Evolutionary conservation across 192 early-diverging fungal species (phyloP), one percentile per base, ranked within the genome.

Genomic region (Geosiphon pyriformis): DNA sequence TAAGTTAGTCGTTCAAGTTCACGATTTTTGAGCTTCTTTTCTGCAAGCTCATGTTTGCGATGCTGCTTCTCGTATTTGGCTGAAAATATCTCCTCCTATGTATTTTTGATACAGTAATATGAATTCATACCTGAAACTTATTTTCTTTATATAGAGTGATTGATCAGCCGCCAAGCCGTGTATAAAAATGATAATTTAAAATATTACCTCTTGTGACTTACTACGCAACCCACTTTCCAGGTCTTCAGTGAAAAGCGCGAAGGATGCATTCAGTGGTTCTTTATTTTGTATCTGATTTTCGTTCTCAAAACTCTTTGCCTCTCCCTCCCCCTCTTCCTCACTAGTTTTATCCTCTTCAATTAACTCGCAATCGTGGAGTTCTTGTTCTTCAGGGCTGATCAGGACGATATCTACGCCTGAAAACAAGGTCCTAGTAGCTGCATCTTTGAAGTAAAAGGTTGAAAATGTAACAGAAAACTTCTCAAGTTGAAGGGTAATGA

Each of bases 1-100:
- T 84, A 79, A 12, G 68, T 67, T 31, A 84, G 54, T 25, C 75
- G 75, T 68, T 84, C 83, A 50, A 75, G 74, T 63, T 84, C 83
- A 34, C 83, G 58, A 52, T 84, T 84, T 59, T 82, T 84, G 32
- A 80, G 48, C 52, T 76, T 82, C 58, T 82, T 82, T 62, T 84
- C 83, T 25, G 76, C 75, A 59, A 78, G 70, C 57, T 84, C 80
- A 46, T 79, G 74, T 46, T 82, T 82, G 12, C 75, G 66, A 50
- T 84, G 83, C 0, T 80, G 75, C 35, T 76, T 75, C 25, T 79
- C 61, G 50, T 84, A 84, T 27, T 71, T 68, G n/a, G 68, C 77
- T 48, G 80, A 77, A 6, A 71, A 32, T 31, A 69, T 30, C 37
- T 70, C 61, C 53, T 72, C 69, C 35, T 74, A 65, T 49, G 61